phyloP scores from a whole-genome alignment of 352 stramenopile genomes.

The Globisporangium rhizosaccharum region DNA sequence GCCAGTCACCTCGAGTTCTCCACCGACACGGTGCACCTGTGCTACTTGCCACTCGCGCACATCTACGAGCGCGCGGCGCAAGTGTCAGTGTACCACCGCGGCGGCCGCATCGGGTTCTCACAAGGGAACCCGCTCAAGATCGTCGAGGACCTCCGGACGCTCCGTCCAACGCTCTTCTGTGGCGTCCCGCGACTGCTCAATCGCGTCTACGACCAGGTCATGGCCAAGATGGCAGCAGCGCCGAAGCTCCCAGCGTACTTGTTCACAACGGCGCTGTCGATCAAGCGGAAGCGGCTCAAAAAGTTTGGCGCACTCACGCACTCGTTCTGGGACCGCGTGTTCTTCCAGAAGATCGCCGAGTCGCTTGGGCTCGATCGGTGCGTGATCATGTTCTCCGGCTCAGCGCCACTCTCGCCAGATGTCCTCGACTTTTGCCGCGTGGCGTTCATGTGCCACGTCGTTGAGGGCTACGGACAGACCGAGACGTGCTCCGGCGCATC shows the following conservation, averaged over 20 bases:
- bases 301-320: constrained; percentile 46
- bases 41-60: constrained; percentile 95
- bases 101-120: constrained; percentile 91
- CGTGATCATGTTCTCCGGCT: constrained; percentile 91
- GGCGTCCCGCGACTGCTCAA: constrained; percentile 94
- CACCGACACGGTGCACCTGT: constrained; percentile 88
- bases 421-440: constrained; percentile 95
- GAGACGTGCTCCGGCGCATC: constrained; percentile 90
- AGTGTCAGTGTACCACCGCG: constrained; percentile 53
- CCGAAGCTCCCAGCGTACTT: constrained; percentile 73
- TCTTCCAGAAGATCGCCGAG: constrained; percentile 93
- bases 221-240: constrained; percentile 55
- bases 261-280: constrained; percentile 76
- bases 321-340: constrained; percentile 90
- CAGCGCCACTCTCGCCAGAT: constrained; percentile 88
- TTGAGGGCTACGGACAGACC: constrained; percentile 96
- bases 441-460: constrained; percentile 78
- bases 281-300: constrained; percentile 56
- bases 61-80: constrained; percentile 90
- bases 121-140: constrained; percentile 87
- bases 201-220: constrained; percentile 95
- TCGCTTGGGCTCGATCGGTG: constrained; percentile 84
- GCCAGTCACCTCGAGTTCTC: constrained; percentile 18
- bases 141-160: constrained; percentile 89
- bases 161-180: constrained; percentile 90